Percentiles rank a stretch among this genome's conserved stretches.
phyloP scores from a whole-genome alignment of 1,139 yeast genomes.

The Debaryomyces coudertii region DNA sequence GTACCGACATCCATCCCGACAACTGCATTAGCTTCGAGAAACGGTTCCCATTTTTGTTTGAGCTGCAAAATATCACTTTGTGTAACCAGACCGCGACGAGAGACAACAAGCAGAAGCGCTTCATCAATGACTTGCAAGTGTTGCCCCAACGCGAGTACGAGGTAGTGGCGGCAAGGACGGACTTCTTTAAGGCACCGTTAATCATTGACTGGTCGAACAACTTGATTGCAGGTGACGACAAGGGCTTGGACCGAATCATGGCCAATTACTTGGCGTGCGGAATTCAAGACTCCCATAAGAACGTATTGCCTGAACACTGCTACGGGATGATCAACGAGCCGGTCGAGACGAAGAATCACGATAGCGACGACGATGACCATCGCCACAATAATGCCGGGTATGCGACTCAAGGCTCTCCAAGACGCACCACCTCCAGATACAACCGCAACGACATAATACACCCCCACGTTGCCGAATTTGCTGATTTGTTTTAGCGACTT shows the following conservation, averaged over 20 bases:
- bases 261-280: conserved; percentile 46
- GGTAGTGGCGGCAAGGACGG: conserved; percentile 11
- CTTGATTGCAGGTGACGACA: conserved; percentile 53
- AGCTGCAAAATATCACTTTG: conserved; percentile 14
- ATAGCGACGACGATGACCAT: neutral
- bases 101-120: conserved; percentile 16
- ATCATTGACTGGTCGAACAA: conserved; percentile 60
- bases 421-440: conserved; percentile 4
- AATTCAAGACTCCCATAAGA: conserved; percentile 30
- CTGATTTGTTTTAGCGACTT: conserved; percentile 42
- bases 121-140: conserved; percentile 27
- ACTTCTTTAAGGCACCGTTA: conserved; percentile 40
- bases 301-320: conserved; percentile 28
- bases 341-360: conserved; percentile 23
- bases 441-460: conserved; percentile 24
- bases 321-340: conserved; percentile 51
- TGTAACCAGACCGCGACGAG: conserved; percentile 16
- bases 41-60: conserved; percentile 24
- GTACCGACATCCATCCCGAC: conserved; percentile 50
- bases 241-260: conserved; percentile 46
- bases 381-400: conserved; percentile 1
- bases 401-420: conserved; percentile 6
- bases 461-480: conserved; percentile 53
- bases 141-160: conserved; percentile 26
- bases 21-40: conserved; percentile 36